Conservation (phyloP, 2,329 filamentous ascomycete genomes). For the Claviceps africana region DNA sequence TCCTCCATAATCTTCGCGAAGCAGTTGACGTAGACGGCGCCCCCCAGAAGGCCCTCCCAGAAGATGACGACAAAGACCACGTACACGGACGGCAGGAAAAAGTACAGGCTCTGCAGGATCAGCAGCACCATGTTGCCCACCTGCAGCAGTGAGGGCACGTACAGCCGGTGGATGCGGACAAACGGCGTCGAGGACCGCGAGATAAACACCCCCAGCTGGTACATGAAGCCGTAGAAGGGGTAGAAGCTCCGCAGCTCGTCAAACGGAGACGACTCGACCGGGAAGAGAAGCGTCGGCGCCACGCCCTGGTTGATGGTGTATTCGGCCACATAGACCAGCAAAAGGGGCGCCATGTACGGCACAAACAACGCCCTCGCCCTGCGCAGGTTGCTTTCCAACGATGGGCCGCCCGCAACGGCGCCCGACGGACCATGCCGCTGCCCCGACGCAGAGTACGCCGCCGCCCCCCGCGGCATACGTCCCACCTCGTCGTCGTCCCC, state of each 20-base stretch:
- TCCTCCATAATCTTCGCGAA: slow-evolving; percentile 89
- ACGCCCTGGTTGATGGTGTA: slow-evolving; percentile 98
- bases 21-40: slow-evolving; percentile 87
- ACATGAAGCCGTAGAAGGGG: slow-evolving; percentile 85
- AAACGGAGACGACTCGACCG: slow-evolving; percentile 63
- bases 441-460: slow-evolving; percentile 21
- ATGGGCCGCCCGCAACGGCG: slow-evolving; percentile 15
- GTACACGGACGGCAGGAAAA: slow-evolving; percentile 76
- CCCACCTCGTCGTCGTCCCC: slow-evolving; percentile 12
- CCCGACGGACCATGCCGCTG: slow-evolving; percentile 10
- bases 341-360: slow-evolving; percentile 73
- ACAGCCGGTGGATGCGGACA: slow-evolving; percentile 65
- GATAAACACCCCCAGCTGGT: slow-evolving; percentile 89
- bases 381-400: slow-evolving; percentile 40
- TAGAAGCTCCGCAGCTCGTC: slow-evolving; percentile 75
- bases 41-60: slow-evolving; percentile 88
- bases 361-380: slow-evolving; percentile 59
- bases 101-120: slow-evolving; percentile 59
- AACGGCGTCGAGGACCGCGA: slow-evolving; percentile 86
- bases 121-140: slow-evolving; percentile 63
- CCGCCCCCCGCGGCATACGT: slow-evolving; percentile 20
- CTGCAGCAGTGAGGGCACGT: slow-evolving; percentile 71
- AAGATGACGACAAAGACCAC: slow-evolving; percentile 76
- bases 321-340: slow-evolving; percentile 88
- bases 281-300: slow-evolving; percentile 77